Evolutionary conservation across 179 eudicot genomes (phyloP).

Genomic region (Beta macrorhiza): DNA sequence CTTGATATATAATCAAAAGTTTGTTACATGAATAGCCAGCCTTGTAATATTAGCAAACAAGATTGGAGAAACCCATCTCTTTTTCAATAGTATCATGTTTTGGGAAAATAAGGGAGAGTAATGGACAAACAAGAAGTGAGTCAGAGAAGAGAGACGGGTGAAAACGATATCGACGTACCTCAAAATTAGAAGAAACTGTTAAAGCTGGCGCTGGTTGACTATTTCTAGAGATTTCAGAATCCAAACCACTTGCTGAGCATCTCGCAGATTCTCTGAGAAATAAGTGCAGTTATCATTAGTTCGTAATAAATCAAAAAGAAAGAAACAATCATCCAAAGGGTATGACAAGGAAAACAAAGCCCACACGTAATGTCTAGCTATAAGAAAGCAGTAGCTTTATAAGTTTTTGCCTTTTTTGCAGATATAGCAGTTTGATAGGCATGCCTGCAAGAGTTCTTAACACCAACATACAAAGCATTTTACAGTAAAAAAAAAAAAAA

Average conservation of each 20-base stretch:
- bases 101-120: background rate
- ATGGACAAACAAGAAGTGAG: background rate
- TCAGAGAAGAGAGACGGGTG: background rate
- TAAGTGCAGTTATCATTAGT: background rate
- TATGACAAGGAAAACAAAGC: conserved; percentile 10
- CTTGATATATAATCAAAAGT: background rate
- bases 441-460: background rate
- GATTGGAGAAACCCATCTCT: background rate
- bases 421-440: background rate
- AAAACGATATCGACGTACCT: conserved; percentile 38
- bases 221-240: conserved; percentile 52
- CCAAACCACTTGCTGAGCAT: conserved; percentile 39
- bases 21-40: background rate
- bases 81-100: background rate
- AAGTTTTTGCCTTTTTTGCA: background rate
- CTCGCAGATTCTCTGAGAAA: conserved; percentile 52
- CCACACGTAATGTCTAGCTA: background rate
- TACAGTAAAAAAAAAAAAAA: too few relatives aligned
- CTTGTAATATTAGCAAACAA: background rate
- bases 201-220: conserved; percentile 45
- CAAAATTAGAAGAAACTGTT: conserved; percentile 73
- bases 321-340: background rate
- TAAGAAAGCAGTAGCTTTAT: conserved; percentile 2
- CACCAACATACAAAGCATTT: too few relatives aligned
- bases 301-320: background rate